Percentiles rank a stretch among this genome's conserved stretches.
These are phyloP conservation scores for Vitis cinerea DNA, from an alignment of 164 flowering plant species.

Conservation along the genomic window DNA sequence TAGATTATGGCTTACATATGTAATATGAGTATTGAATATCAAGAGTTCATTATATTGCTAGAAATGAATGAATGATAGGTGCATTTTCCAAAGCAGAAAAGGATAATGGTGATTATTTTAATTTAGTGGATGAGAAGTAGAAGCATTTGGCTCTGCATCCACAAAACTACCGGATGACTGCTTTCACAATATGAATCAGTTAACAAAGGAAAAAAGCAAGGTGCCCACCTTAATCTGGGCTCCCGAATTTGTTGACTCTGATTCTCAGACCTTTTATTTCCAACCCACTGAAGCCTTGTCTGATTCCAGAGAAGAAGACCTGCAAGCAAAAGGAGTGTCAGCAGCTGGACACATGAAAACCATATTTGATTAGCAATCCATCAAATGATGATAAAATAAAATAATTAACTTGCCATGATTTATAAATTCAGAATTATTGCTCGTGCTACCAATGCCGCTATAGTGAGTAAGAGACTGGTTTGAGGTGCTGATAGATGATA, in stretches of 20 bases:
- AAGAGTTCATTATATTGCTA: neutral
- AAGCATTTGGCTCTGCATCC: neutral
- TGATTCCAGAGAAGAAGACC: conserved; percentile 73
- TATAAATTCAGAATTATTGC: conserved; percentile 57
- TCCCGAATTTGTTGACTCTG: conserved; percentile 32
- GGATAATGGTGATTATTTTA: neutral
- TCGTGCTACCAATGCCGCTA: conserved; percentile 35
- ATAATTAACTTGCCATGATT: conserved; percentile 58
- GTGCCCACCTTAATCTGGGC: conserved; percentile 51
- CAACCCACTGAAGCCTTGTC: conserved; percentile 64
- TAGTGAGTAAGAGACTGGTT: conserved; percentile 38
- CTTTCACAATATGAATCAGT: neutral
- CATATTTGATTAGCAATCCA: neutral
- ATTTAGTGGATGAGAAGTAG: neutral
- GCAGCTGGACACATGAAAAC: neutral
- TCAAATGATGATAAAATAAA: neutral
- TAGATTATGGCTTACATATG: neutral
- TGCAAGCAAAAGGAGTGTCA: conserved; percentile 21
- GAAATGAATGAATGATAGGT: neutral
- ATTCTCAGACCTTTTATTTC: conserved; percentile 31
- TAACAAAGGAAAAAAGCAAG: neutral
- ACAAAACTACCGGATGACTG: neutral
- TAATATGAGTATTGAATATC: neutral
- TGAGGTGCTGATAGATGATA: conserved; percentile 64
- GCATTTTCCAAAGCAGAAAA: neutral